Conservation (phyloP, 1,139 yeast genomes). For the Kodamaea derodonti region DNA sequence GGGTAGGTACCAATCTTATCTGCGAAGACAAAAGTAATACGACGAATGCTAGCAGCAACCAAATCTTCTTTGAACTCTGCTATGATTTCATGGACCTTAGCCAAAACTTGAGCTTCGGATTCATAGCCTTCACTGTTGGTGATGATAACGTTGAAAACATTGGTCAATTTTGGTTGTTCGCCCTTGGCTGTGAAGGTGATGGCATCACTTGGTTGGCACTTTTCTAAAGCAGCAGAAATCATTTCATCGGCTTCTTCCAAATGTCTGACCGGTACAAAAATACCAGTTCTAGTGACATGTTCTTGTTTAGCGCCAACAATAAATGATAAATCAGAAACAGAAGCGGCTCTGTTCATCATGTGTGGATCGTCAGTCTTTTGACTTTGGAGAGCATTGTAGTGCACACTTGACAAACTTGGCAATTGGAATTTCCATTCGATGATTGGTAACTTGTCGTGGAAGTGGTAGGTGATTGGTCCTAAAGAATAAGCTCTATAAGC, state of each 20-base stretch:
- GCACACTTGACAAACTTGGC: constrained; percentile 67
- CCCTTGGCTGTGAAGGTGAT: constrained; percentile 37
- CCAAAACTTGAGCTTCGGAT: constrained; percentile 65
- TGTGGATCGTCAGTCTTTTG: constrained; percentile 35
- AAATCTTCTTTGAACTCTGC: constrained; percentile 70
- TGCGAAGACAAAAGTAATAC: constrained; percentile 88
- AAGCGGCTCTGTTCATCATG: constrained; percentile 76
- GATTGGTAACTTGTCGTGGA: constrained; percentile 60
- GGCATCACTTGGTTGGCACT: constrained; percentile 50
- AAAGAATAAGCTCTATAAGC: constrained; percentile 95
- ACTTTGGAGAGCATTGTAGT: constrained; percentile 61
- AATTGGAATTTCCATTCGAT: constrained; percentile 90
- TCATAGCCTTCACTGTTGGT: constrained; percentile 70
- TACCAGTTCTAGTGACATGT: constrained; percentile 71
- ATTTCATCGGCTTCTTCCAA: constrained; percentile 88
- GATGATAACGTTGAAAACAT: constrained; percentile 79
- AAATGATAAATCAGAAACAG: constrained; percentile 87
- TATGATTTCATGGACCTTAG: constrained; percentile 60
- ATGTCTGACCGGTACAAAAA: constrained; percentile 77
- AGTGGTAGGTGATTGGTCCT: constrained; percentile 65
- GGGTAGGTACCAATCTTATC: constrained; percentile 85
- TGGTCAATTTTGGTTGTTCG: constrained; percentile 43
- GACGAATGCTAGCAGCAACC: constrained; percentile 70
- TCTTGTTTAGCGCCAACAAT: constrained; percentile 64
- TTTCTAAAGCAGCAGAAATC: constrained; percentile 70